Conservation (phyloP, 768 basidiomycete species). For the Lactarius indigo region DNA sequence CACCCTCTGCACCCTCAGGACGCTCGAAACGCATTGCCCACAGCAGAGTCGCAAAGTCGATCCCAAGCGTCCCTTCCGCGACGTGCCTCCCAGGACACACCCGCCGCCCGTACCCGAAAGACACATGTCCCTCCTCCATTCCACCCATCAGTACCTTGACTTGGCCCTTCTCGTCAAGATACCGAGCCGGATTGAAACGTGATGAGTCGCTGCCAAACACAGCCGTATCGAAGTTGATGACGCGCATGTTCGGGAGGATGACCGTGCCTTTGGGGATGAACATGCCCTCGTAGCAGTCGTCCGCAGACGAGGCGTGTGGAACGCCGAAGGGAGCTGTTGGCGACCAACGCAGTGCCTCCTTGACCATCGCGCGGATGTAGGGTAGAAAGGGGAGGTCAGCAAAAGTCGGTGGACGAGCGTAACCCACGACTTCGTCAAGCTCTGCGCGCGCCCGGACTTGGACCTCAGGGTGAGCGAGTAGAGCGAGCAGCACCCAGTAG, state of each 20-base stretch:
- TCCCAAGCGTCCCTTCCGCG: neutral
- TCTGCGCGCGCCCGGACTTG: neutral
- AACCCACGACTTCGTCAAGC: neutral
- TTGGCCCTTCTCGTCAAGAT: neutral
- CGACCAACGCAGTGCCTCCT: neutral
- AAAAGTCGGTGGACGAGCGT: neutral
- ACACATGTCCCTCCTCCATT: neutral
- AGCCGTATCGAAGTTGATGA: neutral
- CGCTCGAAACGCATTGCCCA: neutral
- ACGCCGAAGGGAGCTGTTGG: constrained; percentile 9
- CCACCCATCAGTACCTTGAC: neutral
- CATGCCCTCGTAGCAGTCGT: neutral
- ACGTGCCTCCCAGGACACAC: neutral
- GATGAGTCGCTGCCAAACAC: neutral
- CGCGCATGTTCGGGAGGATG: neutral
- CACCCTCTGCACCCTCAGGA: neutral
- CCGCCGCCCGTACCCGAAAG: neutral
- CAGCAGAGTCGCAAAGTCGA: neutral
- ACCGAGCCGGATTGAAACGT: neutral
- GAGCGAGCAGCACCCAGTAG: neutral
- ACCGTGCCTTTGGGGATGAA: neutral
- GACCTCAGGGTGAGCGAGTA: neutral
- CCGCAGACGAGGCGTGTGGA: neutral
- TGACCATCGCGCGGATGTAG: neutral
- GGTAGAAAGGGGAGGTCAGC: neutral